Conservation (phyloP, 2,329 filamentous ascomycete species). For the Rhinocladiella similis region DNA sequence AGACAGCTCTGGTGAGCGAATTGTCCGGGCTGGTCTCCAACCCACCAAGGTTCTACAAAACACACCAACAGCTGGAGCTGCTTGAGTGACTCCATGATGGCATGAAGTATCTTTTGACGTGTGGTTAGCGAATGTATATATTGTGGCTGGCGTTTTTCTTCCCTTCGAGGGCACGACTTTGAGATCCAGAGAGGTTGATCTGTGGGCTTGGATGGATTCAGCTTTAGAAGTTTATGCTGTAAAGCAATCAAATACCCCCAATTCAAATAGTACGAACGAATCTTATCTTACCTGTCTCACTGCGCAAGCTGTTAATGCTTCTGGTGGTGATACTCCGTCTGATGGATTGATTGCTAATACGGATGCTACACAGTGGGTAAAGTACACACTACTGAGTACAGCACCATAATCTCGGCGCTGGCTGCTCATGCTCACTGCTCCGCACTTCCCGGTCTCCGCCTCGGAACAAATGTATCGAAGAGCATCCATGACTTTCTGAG, state of each 20-base stretch:
- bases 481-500: slow-evolving; percentile 24
- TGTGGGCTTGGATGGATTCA: slow-evolving; percentile 1
- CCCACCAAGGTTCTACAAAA: slow-evolving; percentile 80
- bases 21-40: slow-evolving; percentile 83
- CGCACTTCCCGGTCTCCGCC: neutral
- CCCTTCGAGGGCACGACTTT: neutral
- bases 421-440: neutral
- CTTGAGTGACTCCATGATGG: slow-evolving; percentile 45
- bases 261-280: neutral
- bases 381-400: too few species aligned
- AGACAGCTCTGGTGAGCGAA: slow-evolving; percentile 76
- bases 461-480: slow-evolving; percentile 14
- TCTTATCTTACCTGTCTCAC: neutral
- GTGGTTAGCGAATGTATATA: slow-evolving; percentile 16
- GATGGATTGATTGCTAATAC: too few species aligned
- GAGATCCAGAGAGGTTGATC: slow-evolving; percentile 2
- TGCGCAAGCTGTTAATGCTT: neutral
- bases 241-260: slow-evolving; percentile 5
- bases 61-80: slow-evolving; percentile 79
- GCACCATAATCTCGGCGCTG: neutral
- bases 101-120: slow-evolving; percentile 4
- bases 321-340: neutral
- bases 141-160: slow-evolving; percentile 9
- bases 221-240: slow-evolving; percentile 5
- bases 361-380: too few species aligned